Evolutionary conservation across 2,329 filamentous ascomycete species (phyloP).

Genomic region (Alternaria conjuncta): DNA sequence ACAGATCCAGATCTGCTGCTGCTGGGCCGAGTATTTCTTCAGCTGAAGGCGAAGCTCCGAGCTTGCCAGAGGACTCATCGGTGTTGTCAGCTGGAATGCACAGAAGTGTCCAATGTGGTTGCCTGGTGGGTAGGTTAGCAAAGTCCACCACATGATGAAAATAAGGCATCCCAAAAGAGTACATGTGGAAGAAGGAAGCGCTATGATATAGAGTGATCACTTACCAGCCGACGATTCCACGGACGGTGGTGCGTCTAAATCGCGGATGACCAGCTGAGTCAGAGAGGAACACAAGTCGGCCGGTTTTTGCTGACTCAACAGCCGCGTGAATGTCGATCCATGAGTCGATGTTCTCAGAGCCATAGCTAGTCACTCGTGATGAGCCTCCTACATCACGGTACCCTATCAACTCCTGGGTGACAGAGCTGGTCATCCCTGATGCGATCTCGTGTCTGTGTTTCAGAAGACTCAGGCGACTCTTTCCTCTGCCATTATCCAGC

Average conservation of each 20-base stretch:
- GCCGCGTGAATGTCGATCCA: conserved; percentile 94
- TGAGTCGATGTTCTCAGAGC: conserved; percentile 82
- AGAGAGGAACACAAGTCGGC: conserved; percentile 83
- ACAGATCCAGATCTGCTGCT: conserved; percentile 70
- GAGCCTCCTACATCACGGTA: conserved; percentile 59
- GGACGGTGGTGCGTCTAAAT: conserved; percentile 85
- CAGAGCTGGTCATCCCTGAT: conserved; percentile 90
- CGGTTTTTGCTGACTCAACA: conserved; percentile 70
- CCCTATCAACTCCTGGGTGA: conserved; percentile 91
- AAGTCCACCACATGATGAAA: not conserved
- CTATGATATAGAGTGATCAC: not conserved
- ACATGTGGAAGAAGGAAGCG: no score
- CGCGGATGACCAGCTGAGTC: conserved; percentile 92
- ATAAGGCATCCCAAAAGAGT: not conserved
- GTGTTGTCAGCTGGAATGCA: conserved; percentile 83
- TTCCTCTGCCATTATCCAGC: conserved; percentile 89
- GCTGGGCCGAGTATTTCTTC: conserved; percentile 60
- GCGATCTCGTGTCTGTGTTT: conserved; percentile 93
- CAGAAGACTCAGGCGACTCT: conserved; percentile 83
- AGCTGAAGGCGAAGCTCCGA: conserved; percentile 57
- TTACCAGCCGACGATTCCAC: conserved; percentile 87
- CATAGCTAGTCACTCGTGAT: conserved; percentile 76
- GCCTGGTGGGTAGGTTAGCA: conserved; percentile 42
- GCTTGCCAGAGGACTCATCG: conserved; percentile 54
- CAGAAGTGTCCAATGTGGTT: conserved; percentile 89